Evolutionary conservation across 768 basidiomycete genomes (phyloP), one percentile per base, ranked within the genome.

Genomic region (Tricholomella constricta): DNA sequence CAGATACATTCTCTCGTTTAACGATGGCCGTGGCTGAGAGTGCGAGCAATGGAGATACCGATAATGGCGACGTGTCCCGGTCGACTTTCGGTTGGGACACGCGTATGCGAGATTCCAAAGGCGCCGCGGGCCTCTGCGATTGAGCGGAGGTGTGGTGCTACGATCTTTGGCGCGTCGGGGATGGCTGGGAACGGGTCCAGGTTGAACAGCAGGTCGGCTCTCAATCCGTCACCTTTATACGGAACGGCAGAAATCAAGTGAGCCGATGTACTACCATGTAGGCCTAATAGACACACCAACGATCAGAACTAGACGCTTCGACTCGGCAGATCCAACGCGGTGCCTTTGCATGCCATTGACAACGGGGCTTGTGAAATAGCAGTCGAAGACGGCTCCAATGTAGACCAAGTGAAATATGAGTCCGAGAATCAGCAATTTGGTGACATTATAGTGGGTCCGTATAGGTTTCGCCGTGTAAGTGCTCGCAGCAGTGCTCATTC

Each of bases 21-120:
- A 5, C 9, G 41, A 45, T 4, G 38, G 23, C 17, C 19, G 11
- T 29, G 19, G 26, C 23, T 17, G 1, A 10, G 25, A 32, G 25
- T 7, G 29, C 12, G 19, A 20, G 22, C 1, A 14, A 36, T 14
- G 11, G 43, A 59, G 70, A 11, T 56, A 83, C 88, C 92, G 55
- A 94, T 92, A 48, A 94, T 81, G 19, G 92, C 91, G 22, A 94
- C 91, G 65, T 94, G 92, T 8, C 92, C 92, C 1, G 92, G 91
- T 20, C 92, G 72, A 65, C 88, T 91, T 62, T 94, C 92, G 5
- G 92, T 94, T 19, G 92, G 92, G 3, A 94, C 91, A 25, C 83
- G 78, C 1, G 91, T 94, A 67, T 94, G 91, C 5, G 88, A 91
- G 19, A 94, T 78, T 6, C 92, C 92, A 68, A 86, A 93, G 5